Percentiles rank a stretch among this genome's conserved stretches.
phyloP scores from a whole-genome alignment of 495 filamentous ascomycete species.

The Penicillium angulare region DNA sequence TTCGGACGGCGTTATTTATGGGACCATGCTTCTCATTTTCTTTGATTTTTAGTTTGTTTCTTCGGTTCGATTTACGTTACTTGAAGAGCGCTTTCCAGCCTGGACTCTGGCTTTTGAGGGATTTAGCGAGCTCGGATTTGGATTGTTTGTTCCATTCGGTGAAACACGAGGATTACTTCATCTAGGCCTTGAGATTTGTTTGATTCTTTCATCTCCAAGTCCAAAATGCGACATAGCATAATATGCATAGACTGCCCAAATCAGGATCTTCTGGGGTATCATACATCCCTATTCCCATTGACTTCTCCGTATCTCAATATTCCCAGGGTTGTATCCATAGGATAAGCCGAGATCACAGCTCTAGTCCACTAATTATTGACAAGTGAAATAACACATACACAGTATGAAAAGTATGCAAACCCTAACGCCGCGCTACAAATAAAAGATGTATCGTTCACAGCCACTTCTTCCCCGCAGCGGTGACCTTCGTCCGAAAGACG shows the following conservation, averaged over 20 bases:
- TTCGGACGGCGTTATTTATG: conserved; percentile 13
- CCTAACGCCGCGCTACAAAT: conserved; percentile 23
- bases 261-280: conserved; percentile 8
- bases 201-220: not conserved
- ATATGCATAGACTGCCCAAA: conserved; percentile 5
- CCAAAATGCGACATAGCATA: not conserved
- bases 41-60: conserved; percentile 3
- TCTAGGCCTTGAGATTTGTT: too few species aligned
- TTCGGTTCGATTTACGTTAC: not conserved
- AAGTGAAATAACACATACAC: not conserved
- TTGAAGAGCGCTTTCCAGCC: conserved; percentile 4
- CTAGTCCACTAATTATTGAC: not conserved
- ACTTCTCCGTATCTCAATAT: not conserved
- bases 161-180: too few species aligned
- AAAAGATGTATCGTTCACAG: conserved; percentile 45
- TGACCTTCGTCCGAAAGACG: conserved; percentile 77
- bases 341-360: not conserved
- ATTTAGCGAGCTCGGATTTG: conserved; percentile 17
- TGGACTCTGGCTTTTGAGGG: not conserved
- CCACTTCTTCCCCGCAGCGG: conserved; percentile 90
- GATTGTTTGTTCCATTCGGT: too few species aligned
- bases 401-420: not conserved
- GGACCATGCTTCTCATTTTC: not conserved
- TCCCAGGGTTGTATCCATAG: too few species aligned
- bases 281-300: not conserved